Evolutionary conservation across 2,329 filamentous ascomycete genomes (phyloP).

Genomic region (Acephala macrosclerotiorum): DNA sequence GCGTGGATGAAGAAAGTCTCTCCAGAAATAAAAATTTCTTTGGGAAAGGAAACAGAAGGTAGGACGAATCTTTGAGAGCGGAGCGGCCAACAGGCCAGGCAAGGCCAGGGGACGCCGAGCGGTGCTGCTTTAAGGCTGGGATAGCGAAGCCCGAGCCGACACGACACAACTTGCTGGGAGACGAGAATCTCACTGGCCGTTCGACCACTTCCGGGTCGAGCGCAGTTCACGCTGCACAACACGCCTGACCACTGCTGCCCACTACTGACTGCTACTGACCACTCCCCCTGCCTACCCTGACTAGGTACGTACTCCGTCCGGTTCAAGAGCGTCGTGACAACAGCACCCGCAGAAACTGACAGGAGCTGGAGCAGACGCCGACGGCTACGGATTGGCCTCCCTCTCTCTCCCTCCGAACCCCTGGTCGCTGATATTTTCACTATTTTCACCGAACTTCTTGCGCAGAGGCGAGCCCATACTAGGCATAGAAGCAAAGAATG

Average conservation of each 20-base stretch:
- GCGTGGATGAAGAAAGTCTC: background rate
- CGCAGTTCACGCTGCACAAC: background rate
- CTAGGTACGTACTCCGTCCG: too few relatives aligned
- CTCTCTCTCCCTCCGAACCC: background rate
- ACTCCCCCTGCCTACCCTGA: background rate
- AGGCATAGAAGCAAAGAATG: conserved; percentile 3
- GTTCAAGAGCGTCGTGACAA: too few relatives aligned
- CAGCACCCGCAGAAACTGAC: background rate
- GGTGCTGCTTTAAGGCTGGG: background rate
- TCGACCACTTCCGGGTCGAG: conserved; percentile 1
- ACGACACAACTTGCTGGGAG: conserved; percentile 4
- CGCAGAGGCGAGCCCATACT: conserved; percentile 6
- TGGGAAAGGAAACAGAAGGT: conserved; percentile 11
- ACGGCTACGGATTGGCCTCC: background rate
- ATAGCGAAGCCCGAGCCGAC: conserved; percentile 7
- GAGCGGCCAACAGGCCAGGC: background rate
- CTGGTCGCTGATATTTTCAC: conserved; percentile 2
- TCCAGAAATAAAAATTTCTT: conserved; percentile 7
- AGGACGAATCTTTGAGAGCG: conserved; percentile 16
- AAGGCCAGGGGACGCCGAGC: background rate
- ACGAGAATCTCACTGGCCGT: background rate
- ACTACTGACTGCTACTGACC: background rate
- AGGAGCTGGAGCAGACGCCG: conserved; percentile 3
- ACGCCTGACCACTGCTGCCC: background rate
- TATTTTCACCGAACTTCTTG: conserved; percentile 1